Evolutionary conservation across 768 basidiomycete genomes (phyloP).

Genomic region (Auriscalpium orientale): DNA sequence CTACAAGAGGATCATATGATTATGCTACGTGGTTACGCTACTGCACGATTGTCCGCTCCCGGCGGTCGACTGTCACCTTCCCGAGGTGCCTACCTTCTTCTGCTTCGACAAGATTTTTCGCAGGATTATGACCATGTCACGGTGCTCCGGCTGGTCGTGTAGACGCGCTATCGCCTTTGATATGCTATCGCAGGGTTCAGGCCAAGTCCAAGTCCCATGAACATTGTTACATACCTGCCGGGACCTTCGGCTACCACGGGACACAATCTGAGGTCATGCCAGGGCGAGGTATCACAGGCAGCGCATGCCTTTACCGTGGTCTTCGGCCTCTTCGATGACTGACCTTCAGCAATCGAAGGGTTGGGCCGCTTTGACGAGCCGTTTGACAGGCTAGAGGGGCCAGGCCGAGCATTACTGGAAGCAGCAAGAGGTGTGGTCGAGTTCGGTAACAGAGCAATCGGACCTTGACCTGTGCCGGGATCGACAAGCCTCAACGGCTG

Average conservation of each 20-base stretch:
- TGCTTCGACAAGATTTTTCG: conserved; percentile 28
- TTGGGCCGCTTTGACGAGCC: conserved; percentile 23
- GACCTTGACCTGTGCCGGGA: conserved; percentile 4
- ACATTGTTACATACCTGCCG: conserved; percentile 34
- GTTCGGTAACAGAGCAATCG: too few relatives aligned
- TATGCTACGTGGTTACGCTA: too few relatives aligned
- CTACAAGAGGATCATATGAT: too few relatives aligned
- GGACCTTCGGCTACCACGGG: conserved; percentile 46
- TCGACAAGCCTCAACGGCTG: conserved; percentile 57
- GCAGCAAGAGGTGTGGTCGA: not conserved
- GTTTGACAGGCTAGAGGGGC: conserved; percentile 8
- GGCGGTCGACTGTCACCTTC: not conserved
- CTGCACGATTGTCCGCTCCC: too few relatives aligned
- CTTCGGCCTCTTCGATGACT: conserved; percentile 29
- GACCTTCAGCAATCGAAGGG: conserved; percentile 11
- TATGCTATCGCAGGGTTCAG: conserved; percentile 27
- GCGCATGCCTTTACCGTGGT: conserved; percentile 33
- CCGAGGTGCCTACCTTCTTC: conserved; percentile 16
- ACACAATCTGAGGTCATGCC: conserved; percentile 48
- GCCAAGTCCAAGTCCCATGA: not conserved
- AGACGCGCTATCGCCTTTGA: conserved; percentile 37
- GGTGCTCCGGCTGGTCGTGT: conserved; percentile 30
- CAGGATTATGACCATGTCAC: conserved; percentile 29
- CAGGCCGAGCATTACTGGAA: conserved; percentile 6
- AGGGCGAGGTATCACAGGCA: conserved; percentile 38